Conservation (phyloP, 2,329 filamentous ascomycete genomes). For the Arachnopeziza araneosa region DNA sequence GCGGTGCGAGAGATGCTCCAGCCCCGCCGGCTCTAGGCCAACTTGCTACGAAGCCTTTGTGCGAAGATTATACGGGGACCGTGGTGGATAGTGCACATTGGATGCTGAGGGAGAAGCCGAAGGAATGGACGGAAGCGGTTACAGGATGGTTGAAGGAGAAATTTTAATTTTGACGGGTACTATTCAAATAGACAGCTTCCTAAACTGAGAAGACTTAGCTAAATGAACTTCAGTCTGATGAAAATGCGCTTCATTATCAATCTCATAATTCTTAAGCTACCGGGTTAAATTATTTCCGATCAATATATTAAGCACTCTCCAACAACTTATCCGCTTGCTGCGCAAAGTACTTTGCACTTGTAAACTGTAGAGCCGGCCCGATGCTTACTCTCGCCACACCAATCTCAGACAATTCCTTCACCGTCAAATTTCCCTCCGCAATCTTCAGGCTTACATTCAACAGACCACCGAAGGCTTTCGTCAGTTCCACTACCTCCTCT, state of each 20-base stretch:
- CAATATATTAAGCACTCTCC: not conserved
- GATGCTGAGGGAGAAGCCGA: not conserved
- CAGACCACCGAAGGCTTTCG: constrained; percentile 42
- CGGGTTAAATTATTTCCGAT: too few relatives aligned
- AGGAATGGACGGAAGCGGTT: not conserved
- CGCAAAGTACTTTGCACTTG: constrained; percentile 32
- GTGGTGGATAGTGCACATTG: not conserved
- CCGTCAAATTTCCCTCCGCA: constrained; percentile 36
- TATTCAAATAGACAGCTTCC: too few relatives aligned
- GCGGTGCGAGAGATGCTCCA: not conserved
- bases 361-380: constrained; percentile 42
- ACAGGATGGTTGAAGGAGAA: not conserved
- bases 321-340: constrained; percentile 2
- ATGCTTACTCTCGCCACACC: constrained; percentile 52
- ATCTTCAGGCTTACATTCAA: constrained; percentile 43
- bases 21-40: not conserved
- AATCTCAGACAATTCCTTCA: constrained; percentile 39
- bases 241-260: too few relatives aligned
- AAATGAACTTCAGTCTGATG: too few relatives aligned
- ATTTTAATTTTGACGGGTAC: not conserved
- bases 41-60: not conserved
- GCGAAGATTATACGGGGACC: not conserved
- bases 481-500: constrained; percentile 43
- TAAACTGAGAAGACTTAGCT: too few relatives aligned
- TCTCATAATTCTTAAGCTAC: too few relatives aligned